Percentiles rank a stretch among this genome's conserved stretches.
Evolutionary conservation across 208 protist genomes (phyloP).

Genomic region (Naegleria fowleri): DNA sequence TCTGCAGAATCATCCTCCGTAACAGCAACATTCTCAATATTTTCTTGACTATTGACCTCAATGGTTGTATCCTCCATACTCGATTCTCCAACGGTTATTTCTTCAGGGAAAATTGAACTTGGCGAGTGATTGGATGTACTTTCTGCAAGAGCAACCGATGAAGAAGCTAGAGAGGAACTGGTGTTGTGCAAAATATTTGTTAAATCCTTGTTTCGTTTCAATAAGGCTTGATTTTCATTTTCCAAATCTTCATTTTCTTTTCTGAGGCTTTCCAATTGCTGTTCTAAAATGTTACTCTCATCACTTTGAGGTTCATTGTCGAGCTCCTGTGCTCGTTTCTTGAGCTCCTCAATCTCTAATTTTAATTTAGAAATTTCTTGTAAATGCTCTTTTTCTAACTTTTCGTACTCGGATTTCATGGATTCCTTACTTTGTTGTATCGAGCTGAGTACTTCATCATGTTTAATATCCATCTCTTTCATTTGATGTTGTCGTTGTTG

Average conservation of each 20-base stretch:
- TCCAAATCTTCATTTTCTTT: background rate
- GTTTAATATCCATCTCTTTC: conserved; percentile 14
- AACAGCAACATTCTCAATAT: background rate
- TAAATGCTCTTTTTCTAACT: background rate
- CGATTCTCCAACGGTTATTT: no score
- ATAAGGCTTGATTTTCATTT: conserved; percentile 3
- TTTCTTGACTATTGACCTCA: background rate
- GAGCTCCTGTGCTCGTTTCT: background rate
- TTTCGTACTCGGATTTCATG: background rate
- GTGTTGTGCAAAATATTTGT: background rate
- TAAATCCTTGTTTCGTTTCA: background rate
- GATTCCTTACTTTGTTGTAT: conserved; percentile 10
- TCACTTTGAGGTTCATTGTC: background rate
- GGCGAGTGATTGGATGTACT: background rate
- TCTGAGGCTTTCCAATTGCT: background rate
- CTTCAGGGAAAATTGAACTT: background rate
- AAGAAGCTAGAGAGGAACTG: background rate
- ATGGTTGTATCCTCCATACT: no score
- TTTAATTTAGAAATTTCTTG: background rate
- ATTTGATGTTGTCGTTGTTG: background rate
- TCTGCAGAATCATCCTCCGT: background rate
- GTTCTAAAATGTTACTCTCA: background rate
- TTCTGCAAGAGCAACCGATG: background rate
- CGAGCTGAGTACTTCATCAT: background rate
- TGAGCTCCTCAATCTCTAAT: background rate